phyloP scores from a whole-genome alignment of 2,329 filamentous ascomycete species.

The Drechslerella dactyloides region DNA sequence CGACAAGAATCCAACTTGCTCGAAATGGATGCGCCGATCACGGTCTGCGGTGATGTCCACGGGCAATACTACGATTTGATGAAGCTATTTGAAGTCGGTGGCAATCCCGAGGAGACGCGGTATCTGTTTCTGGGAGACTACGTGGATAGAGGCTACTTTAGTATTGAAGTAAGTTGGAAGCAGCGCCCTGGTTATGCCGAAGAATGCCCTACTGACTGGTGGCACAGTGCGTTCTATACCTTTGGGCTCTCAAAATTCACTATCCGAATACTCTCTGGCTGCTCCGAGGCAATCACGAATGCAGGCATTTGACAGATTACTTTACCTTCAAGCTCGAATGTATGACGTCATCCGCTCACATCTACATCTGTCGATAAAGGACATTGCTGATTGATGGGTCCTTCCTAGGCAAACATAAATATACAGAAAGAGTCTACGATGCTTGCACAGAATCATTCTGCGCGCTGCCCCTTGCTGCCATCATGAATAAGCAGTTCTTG shows the following conservation, averaged over 20 bases:
- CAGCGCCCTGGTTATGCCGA: not conserved
- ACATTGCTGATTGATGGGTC: slow-evolving; percentile 14
- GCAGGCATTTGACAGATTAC: slow-evolving; percentile 97
- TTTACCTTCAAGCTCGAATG: slow-evolving; percentile 99
- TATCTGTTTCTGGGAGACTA: slow-evolving; percentile 98
- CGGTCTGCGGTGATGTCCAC: slow-evolving; percentile 96
- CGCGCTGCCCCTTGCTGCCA: slow-evolving; percentile 84
- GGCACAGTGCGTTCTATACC: slow-evolving; percentile 82
- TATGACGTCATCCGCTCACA: slow-evolving; percentile 54
- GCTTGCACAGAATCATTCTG: slow-evolving; percentile 99
- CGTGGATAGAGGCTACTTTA: slow-evolving; percentile 97
- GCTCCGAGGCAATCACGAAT: slow-evolving; percentile 96
- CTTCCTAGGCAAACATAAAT: slow-evolving; percentile 79
- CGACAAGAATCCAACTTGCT: slow-evolving; percentile 90
- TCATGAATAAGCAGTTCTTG: slow-evolving; percentile 99
- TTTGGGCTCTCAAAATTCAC: slow-evolving; percentile 98
- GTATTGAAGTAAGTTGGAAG: slow-evolving; percentile 73
- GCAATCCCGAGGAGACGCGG: slow-evolving; percentile 91
- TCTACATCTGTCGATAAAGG: not conserved
- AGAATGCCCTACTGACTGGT: slow-evolving; percentile 56
- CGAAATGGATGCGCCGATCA: slow-evolving; percentile 99
- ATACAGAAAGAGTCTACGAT: slow-evolving; percentile 93
- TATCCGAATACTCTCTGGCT: slow-evolving; percentile 98
- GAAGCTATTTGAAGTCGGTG: slow-evolving; percentile 98
- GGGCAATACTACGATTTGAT: slow-evolving; percentile 99